A percentile compares a stretch with the other conserved stretches of the same genome.
Evolutionary conservation across 768 basidiomycete species (phyloP).

Genomic region (Lactifluus echinatus): DNA sequence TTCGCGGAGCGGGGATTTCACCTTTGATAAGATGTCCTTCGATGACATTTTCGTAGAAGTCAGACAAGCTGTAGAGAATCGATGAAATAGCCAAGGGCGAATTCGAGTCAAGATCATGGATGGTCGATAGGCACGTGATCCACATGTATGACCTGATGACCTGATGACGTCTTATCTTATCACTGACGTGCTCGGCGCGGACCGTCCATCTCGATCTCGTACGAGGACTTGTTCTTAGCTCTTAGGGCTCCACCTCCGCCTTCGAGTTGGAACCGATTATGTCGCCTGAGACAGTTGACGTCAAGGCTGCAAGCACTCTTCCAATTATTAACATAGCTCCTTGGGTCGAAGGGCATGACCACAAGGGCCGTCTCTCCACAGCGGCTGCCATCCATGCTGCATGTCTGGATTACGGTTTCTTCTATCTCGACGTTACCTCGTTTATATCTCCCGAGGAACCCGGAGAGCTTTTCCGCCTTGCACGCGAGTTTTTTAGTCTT

Average conservation of each 20-base stretch:
- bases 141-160: neutral
- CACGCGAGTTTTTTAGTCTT: slow-evolving; percentile 61
- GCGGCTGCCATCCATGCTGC: slow-evolving; percentile 57
- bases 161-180: neutral
- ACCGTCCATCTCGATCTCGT: no score
- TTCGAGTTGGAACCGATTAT: neutral
- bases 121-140: neutral
- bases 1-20: slow-evolving; percentile 31
- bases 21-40: slow-evolving; percentile 22
- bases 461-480: slow-evolving; percentile 55
- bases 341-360: slow-evolving; percentile 37
- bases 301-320: slow-evolving; percentile 28
- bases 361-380: slow-evolving; percentile 36
- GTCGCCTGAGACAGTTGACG: neutral
- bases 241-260: no score
- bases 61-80: neutral
- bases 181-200: no score
- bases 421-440: slow-evolving; percentile 69
- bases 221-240: no score
- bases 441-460: slow-evolving; percentile 51
- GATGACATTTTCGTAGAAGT: slow-evolving; percentile 24
- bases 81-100: neutral
- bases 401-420: slow-evolving; percentile 78
- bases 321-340: slow-evolving; percentile 71
- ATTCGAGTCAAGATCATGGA: slow-evolving; percentile 4